A percentile compares a stretch with the other conserved stretches of the same genome.
These are phyloP conservation scores for Paramyrothecium roridum DNA, from an alignment of 2,329 filamentous ascomycete species.

Conservation along the genomic window DNA sequence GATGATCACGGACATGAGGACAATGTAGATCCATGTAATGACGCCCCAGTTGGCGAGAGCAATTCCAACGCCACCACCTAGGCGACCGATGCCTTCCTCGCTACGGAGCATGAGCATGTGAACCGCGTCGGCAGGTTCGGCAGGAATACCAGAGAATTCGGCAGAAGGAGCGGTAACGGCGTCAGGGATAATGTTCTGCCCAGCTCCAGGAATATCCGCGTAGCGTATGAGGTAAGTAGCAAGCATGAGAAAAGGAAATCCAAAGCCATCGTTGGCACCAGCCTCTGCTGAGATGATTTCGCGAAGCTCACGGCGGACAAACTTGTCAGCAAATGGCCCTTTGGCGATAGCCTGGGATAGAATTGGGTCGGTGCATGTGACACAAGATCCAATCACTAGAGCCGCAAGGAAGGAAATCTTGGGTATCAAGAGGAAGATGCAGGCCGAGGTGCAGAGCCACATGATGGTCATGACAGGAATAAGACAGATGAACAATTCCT, in stretches of 20 bases:
- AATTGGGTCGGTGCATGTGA: constrained; percentile 60
- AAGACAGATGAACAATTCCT: constrained; percentile 52
- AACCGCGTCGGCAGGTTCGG: background rate
- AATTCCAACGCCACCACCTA: constrained; percentile 47
- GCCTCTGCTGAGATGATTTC: constrained; percentile 62
- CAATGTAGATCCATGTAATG: constrained; percentile 58
- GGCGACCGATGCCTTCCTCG: constrained; percentile 40
- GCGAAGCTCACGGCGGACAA: constrained; percentile 51
- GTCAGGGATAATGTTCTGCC: too few species aligned
- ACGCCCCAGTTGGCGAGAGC: constrained; percentile 56
- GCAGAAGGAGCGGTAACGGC: too few species aligned
- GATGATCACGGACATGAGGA: constrained; percentile 49
- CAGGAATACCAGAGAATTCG: background rate
- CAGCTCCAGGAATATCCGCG: constrained; percentile 32
- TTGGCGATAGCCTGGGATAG: constrained; percentile 61
- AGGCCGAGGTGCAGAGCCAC: constrained; percentile 57
- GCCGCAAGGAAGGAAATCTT: constrained; percentile 50
- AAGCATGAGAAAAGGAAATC: constrained; percentile 59
- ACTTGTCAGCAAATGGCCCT: constrained; percentile 59
- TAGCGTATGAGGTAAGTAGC: constrained; percentile 55
- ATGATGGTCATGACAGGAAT: constrained; percentile 60
- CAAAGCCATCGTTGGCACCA: constrained; percentile 60
- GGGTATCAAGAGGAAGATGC: constrained; percentile 52
- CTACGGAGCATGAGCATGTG: constrained; percentile 8
- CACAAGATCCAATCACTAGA: constrained; percentile 57